Base-by-base conservation (phyloP, 148 eudicot species). In the Arctostaphylos glauca region DNA sequence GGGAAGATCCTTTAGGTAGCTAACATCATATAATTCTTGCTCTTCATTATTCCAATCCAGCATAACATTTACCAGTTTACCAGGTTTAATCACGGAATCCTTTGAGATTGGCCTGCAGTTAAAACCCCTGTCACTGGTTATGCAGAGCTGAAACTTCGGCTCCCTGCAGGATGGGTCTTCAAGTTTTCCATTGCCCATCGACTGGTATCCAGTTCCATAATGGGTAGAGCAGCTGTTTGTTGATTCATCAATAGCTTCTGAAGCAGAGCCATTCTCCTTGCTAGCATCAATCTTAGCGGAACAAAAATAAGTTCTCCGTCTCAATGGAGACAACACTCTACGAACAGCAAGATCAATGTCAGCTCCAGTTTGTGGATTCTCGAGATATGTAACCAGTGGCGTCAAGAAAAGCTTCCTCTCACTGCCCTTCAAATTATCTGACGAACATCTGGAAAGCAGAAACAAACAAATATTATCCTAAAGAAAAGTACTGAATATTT, bases 1-100 rank as follows among this genome's bases (percentile, higher is more conserved):
- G 4, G 99, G 98, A 83, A 97, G 94, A 85, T 97, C 94, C 84
- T 93, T 93, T 41, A 97, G 86, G 81, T 87, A 97, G 87, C 86
- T 90, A 56, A 93, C 80, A 88, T 97, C 94, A 81, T 94, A 97
- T 46, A 81, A 53, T 59, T 89, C 92, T 38, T 83, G 90, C 68
- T 88, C 93, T 82, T 87, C 88, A 79, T 86, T 84, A 58, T 92
- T 92, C 98, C 98, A 92, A 82, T 88, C 86, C 52, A 92, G 89
- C 72, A 86, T 83, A 44, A 91, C 89, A 85, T 83, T 92, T 38
- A 90, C 48, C 66, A 48, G 6, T 52, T 85, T 83, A 81, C 87
- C 81, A 76, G 87, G 74, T 84, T 74, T 90, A 84, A 87, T 83
- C 47, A 79, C 84, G 60, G 93, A 89, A 84, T 91, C 93, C 75